Evolutionary conservation across 2,329 filamentous ascomycete genomes (phyloP), one percentile per base, ranked within the genome.

Genomic region (Penicillium capsulatum): DNA sequence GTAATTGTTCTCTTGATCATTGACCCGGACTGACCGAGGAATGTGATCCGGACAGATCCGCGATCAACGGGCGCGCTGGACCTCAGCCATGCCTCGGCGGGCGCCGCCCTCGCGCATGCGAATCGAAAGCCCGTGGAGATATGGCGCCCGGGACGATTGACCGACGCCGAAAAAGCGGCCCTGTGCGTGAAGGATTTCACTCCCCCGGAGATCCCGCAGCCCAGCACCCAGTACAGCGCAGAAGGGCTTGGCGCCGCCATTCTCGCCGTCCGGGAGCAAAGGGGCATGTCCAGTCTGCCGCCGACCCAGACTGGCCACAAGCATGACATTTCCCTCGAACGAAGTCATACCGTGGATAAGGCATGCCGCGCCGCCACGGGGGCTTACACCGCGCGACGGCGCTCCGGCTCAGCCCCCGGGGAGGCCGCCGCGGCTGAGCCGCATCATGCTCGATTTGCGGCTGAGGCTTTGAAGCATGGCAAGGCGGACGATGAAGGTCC

Each of bases 301-400:
- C 36, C 54, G 3, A 30, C 37, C 2, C 36, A 44, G n/a, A 20
- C 33, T 4, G 37, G n/a, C 17, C 28, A 45, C n/a, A 52, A 51
- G 15, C 37, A 52, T 16, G 52, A 59, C 16, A 36, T 47, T 24
- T 84, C 84, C 13, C 84, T 19, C 8, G 35, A 45, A 7, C 33
- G 17, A 3, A 32, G 38, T 22, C 22, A 36, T 19, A 36, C 32
- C 15, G 74, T 83, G 44, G 82, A 78, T 45, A 81, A 79, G 43
- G 88, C 88, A 1, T 71, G 91, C 32, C 69, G 78, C 24, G 88
- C 88, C 29, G 89, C 88, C 9, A 84, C 83, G 34, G 86, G 81
- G 17, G 87, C 87, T n/a, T 81, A 88, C 68, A 72, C 78, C 17
- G 72, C 66, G 32, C 75, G 82, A 42, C 76, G 75, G 43, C 75